phyloP scores from a whole-genome alignment of 768 basidiomycete species.

The Neoboletus magnificus region DNA sequence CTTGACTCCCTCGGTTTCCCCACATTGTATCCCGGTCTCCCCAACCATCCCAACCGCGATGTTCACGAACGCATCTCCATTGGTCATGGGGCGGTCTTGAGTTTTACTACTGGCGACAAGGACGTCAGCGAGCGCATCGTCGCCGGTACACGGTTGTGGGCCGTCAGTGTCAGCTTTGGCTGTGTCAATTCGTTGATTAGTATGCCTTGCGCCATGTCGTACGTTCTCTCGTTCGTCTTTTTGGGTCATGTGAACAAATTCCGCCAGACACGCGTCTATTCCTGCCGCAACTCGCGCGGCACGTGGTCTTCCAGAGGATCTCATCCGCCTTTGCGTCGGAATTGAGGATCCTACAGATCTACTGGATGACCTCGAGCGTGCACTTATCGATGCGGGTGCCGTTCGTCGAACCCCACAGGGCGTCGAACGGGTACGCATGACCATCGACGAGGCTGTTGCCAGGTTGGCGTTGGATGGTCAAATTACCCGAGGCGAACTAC shows the following conservation, averaged over 20 bases:
- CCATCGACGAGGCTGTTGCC: constrained; percentile 62
- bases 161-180: constrained; percentile 97
- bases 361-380: constrained; percentile 91
- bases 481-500: constrained; percentile 6
- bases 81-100: constrained; percentile 91
- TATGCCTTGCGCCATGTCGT: constrained; percentile 99
- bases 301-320: constrained; percentile 95
- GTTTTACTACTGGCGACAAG: constrained; percentile 92
- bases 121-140: constrained; percentile 89
- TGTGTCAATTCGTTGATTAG: constrained; percentile 97
- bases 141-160: constrained; percentile 90
- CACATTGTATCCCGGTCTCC: constrained; percentile 90
- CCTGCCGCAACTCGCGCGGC: constrained; percentile 94
- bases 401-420: constrained; percentile 53
- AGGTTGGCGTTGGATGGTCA: constrained; percentile 48
- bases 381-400: constrained; percentile 88
- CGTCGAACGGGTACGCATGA: constrained; percentile 44
- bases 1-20: constrained; percentile 81
- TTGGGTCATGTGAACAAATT: neutral
- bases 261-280: constrained; percentile 86
- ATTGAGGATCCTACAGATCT: constrained; percentile 95
- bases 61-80: constrained; percentile 89
- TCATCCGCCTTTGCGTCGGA: constrained; percentile 96
- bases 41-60: constrained; percentile 75
- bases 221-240: constrained; percentile 38